Base-by-base conservation (phyloP, 1,284 basidiomycete genomes). In the Cutaneotrichosporon mucoides region DNA sequence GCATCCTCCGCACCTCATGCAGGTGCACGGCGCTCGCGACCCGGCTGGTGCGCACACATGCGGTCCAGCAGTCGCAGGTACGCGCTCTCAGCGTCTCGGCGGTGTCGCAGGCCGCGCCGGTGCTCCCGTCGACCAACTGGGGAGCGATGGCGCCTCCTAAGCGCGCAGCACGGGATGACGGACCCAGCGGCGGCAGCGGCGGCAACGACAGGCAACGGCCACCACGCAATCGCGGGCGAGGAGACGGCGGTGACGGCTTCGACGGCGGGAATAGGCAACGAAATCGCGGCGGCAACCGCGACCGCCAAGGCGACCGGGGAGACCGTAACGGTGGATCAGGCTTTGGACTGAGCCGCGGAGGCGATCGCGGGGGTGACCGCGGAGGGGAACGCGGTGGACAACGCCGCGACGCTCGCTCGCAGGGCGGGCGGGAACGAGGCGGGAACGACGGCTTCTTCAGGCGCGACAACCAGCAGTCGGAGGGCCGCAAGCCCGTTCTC, bases 101-200 rank as follows among this genome's bases (percentile, higher is more conserved):
- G 3, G n/a, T 44, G n/a, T 2, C 40, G 9, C 38, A 12, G 15
- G 33, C 12, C 12, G 16, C 16, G 33, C 42, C 13, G 10, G 48
- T 13, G 1, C 54, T 40, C 12, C 49, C 59, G n/a, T 16, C 59
- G 41, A 40, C 47, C 8, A 42, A 60, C 54, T 55, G 59, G 59
- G 54, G 59, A 15, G 43, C 59, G 35, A 48, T 13, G 40, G 15
- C 55, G n/a, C 33, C 40, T 9, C 15, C 33, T n/a, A 37, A 36
- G 34, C 40, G n/a, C 33, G 41, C 16, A 36, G 36, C 13, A 15
- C 36, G 33, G 6, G 24, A 10, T 5, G 11, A 51, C 4, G 49
- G 10, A 35, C n/a, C 15, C 33, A 35, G 24, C 24, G 12, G 13
- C 9, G n/a, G 46, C 45, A 24, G 24, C 24, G 24, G 24, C 55